These are phyloP conservation scores for Solanum boliviense DNA, from an alignment of 257 asterid genomes.

Conservation along the genomic window DNA sequence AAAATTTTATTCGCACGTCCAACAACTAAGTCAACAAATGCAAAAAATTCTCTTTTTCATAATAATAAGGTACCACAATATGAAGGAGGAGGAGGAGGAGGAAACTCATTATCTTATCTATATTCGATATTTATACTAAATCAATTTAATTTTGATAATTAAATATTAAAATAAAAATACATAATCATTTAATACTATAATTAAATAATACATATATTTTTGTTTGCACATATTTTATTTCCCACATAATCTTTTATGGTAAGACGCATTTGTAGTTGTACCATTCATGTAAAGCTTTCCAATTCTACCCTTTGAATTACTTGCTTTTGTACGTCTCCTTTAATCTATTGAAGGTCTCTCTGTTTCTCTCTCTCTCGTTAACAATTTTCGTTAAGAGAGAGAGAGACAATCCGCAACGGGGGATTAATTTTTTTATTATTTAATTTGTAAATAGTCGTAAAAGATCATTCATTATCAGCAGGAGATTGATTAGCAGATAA, in stretches of 20 bases:
- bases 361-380: neutral
- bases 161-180: neutral
- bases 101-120: no score
- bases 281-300: neutral
- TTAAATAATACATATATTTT: neutral
- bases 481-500: neutral
- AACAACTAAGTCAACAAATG: neutral
- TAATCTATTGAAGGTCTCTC: neutral
- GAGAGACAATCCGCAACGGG: neutral
- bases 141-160: neutral
- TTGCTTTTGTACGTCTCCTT: neutral
- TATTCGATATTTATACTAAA: neutral
- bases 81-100: neutral
- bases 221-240: neutral
- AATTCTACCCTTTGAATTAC: neutral
- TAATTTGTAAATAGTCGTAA: neutral
- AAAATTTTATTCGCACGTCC: neutral
- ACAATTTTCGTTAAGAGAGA: neutral
- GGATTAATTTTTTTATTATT: neutral
- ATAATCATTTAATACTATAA: no score
- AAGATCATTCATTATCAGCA: neutral
- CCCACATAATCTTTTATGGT: neutral
- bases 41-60: neutral
- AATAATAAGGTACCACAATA: neutral
- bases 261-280: neutral